phyloP scores from a whole-genome alignment of 768 basidiomycete genomes.

The Termitomyces sp. region DNA sequence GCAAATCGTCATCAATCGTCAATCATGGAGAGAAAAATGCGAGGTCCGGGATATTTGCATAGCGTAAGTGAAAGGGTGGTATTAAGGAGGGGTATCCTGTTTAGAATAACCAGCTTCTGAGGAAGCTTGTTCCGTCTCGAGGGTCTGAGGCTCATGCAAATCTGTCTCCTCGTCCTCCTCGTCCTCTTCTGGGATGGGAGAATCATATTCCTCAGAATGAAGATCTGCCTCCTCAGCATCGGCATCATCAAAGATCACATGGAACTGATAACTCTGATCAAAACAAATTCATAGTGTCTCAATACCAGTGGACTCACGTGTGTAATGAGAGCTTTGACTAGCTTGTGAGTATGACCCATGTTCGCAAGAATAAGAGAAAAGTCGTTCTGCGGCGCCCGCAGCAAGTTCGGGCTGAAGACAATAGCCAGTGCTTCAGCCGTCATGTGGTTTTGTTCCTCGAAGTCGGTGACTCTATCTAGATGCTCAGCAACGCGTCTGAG shows the following conservation, averaged over 20 bases:
- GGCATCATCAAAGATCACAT: conserved; percentile 69
- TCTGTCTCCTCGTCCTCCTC: conserved; percentile 42
- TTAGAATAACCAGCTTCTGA: conserved; percentile 13
- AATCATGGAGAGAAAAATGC: conserved; percentile 1
- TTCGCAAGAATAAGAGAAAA: conserved; percentile 76
- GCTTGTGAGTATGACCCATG: conserved; percentile 73
- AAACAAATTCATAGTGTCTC: background rate
- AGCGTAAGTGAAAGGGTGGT: conserved; percentile 5
- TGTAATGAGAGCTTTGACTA: conserved; percentile 73
- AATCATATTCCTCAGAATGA: conserved; percentile 62
- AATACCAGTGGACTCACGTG: conserved; percentile 51
- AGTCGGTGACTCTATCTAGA: conserved; percentile 89
- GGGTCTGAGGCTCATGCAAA: conserved; percentile 12
- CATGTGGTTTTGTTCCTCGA: conserved; percentile 89
- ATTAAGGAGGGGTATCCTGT: conserved; percentile 18
- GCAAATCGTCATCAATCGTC: conserved; percentile 8
- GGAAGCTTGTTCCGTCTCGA: conserved; percentile 13
- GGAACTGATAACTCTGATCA: conserved; percentile 36
- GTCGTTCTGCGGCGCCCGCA: conserved; percentile 76
- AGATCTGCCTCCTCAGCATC: conserved; percentile 64
- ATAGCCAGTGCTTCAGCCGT: conserved; percentile 81
- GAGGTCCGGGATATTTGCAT: conserved; percentile 7
- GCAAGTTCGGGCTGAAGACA: conserved; percentile 79
- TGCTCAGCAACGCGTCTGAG: conserved; percentile 78
- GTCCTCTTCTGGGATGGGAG: conserved; percentile 65